phyloP scores from a whole-genome alignment of 805 yeast genomes.

The Spencermartinsiella europaea region DNA sequence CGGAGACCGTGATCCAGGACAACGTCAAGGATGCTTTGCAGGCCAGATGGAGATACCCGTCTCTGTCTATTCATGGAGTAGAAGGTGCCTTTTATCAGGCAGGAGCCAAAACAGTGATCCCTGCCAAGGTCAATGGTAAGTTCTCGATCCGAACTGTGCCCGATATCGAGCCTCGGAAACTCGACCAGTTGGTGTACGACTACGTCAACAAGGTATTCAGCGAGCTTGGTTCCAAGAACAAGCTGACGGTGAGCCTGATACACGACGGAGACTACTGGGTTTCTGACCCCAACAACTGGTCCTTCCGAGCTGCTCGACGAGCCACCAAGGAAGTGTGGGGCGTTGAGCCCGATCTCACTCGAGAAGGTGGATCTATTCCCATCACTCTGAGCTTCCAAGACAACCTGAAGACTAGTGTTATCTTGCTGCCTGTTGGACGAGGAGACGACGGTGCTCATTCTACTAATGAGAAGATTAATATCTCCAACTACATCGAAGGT shows the following conservation, averaged over 20 bases:
- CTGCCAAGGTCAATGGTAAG: conserved; percentile 89
- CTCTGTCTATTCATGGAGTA: conserved; percentile 91
- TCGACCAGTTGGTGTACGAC: conserved; percentile 70
- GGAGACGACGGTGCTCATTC: conserved; percentile 99
- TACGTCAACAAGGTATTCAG: conserved; percentile 64
- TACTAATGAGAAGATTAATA: conserved; percentile 88
- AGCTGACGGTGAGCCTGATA: conserved; percentile 62
- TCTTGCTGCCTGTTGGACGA: conserved; percentile 94
- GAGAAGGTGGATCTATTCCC: conserved; percentile 99
- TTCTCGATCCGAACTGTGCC: conserved; percentile 98
- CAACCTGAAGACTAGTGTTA: conserved; percentile 75
- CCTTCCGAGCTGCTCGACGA: conserved; percentile 87
- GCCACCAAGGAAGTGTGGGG: conserved; percentile 96
- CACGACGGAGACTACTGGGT: conserved; percentile 98
- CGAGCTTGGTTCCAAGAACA: conserved; percentile 72
- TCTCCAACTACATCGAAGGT: conserved; percentile 87
- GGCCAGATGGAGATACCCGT: conserved; percentile 99
- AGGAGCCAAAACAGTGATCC: conserved; percentile 98
- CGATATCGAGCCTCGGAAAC: conserved; percentile 72
- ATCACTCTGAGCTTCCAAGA: conserved; percentile 92
- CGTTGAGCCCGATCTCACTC: conserved; percentile 90
- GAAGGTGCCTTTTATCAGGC: conserved; percentile 95
- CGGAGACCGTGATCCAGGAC: conserved; percentile 72
- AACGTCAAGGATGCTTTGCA: conserved; percentile 81
- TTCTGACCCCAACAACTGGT: conserved; percentile 85